Percentiles rank a stretch among this genome's conserved stretches.
Evolutionary conservation across 805 yeast species (phyloP).

Genomic region (Yamadazyma ubonensis): DNA sequence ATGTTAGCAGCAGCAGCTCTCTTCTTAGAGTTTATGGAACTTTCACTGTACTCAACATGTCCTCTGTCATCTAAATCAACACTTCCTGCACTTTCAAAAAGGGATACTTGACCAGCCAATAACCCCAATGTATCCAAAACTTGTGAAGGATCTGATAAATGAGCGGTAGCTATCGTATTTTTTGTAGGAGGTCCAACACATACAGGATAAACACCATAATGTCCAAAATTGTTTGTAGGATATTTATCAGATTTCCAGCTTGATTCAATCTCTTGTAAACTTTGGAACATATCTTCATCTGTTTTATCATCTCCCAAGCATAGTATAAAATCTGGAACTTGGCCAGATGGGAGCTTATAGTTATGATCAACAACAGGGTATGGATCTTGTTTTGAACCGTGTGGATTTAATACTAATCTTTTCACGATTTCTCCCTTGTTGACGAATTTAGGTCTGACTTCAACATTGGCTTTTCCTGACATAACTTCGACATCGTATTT

Average conservation of each 20-base stretch:
- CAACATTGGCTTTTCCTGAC: slow-evolving; percentile 96
- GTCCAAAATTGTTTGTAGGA: slow-evolving; percentile 45
- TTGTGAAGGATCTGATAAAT: slow-evolving; percentile 77
- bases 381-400: slow-evolving; percentile 53
- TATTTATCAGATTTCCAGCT: slow-evolving; percentile 46
- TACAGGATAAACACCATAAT: slow-evolving; percentile 74
- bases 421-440: slow-evolving; percentile 97
- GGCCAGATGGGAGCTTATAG: slow-evolving; percentile 35
- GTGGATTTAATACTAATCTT: slow-evolving; percentile 63
- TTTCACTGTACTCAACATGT: slow-evolving; percentile 52
- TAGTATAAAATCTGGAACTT: slow-evolving; percentile 77
- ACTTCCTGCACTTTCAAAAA: slow-evolving; percentile 76
- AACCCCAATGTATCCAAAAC: slow-evolving; percentile 83
- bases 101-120: slow-evolving; percentile 72
- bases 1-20: slow-evolving; percentile 23
- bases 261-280: slow-evolving; percentile 62
- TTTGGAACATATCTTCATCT: slow-evolving; percentile 95
- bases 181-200: slow-evolving; percentile 93
- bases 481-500: slow-evolving; percentile 87
- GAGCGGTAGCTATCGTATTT: slow-evolving; percentile 80
- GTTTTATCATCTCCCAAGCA: slow-evolving; percentile 96
- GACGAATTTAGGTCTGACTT: slow-evolving; percentile 92
- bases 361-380: slow-evolving; percentile 22
- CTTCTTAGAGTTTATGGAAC: slow-evolving; percentile 43
- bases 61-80: slow-evolving; percentile 78